Evolutionary conservation across 2,329 filamentous ascomycete species (phyloP).

Genomic region (Ascochyta fabae): DNA sequence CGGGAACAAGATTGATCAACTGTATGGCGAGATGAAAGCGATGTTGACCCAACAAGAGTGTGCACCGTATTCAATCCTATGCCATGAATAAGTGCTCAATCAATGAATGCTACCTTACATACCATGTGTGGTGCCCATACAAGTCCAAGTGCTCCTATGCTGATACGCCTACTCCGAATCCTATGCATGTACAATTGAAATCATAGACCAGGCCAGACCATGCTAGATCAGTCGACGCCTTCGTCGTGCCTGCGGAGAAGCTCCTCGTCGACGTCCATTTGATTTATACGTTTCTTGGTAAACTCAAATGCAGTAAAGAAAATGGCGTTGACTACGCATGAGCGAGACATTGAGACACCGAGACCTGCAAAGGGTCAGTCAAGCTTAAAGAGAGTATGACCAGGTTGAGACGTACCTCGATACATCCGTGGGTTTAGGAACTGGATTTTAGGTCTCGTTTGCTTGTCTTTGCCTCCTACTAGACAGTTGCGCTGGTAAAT

Average conservation of each 20-base stretch:
- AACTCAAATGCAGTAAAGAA: slow-evolving; percentile 91
- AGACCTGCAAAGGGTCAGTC: slow-evolving; percentile 54
- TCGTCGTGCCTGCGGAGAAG: slow-evolving; percentile 39
- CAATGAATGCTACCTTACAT: slow-evolving; percentile 20
- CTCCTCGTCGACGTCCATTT: slow-evolving; percentile 47
- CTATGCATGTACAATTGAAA: slow-evolving; percentile 29
- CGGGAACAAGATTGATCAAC: not conserved
- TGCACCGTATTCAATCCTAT: slow-evolving; percentile 23
- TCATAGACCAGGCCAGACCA: not conserved
- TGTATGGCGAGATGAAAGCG: not conserved
- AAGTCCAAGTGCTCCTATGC: slow-evolving; percentile 7
- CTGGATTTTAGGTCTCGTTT: slow-evolving; percentile 69
- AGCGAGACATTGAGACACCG: slow-evolving; percentile 81
- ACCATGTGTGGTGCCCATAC: slow-evolving; percentile 7
- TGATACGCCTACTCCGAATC: slow-evolving; percentile 30
- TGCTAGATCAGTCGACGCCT: slow-evolving; percentile 5
- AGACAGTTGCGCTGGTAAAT: slow-evolving; percentile 85
- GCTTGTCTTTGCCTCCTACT: slow-evolving; percentile 67
- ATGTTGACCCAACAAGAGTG: not conserved
- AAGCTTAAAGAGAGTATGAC: not conserved
- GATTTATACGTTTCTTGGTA: slow-evolving; percentile 68
- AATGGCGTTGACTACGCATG: slow-evolving; percentile 83
- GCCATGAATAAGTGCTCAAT: slow-evolving; percentile 13
- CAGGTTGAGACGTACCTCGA: slow-evolving; percentile 61
- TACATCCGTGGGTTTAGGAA: slow-evolving; percentile 83